A percentile compares a stretch with the other conserved stretches of the same genome.
Conservation (phyloP, 352 stramenopile species). For the Achlya hypogyna region DNA sequence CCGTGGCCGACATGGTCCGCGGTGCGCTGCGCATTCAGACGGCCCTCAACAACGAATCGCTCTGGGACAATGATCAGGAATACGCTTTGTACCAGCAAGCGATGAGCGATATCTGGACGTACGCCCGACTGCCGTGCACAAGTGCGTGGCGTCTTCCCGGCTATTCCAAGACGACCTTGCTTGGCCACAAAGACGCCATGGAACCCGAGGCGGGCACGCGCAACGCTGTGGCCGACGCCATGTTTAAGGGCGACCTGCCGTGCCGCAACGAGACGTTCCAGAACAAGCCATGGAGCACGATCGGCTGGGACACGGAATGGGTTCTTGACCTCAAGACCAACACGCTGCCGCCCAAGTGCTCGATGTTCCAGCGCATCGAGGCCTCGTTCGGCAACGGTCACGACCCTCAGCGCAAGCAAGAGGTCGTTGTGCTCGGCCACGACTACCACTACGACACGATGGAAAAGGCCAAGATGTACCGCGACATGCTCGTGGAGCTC, state of each 20-base stretch:
- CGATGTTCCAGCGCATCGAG: constrained; percentile 1
- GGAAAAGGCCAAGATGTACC: constrained; percentile 1
- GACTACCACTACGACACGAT: constrained; percentile 6
- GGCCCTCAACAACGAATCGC: not conserved
- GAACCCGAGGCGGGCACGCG: not conserved
- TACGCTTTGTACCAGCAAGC: not conserved
- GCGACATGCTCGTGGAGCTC: constrained; percentile 15
- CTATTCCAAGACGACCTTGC: not conserved
- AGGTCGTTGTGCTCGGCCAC: constrained; percentile 11
- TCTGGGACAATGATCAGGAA: constrained; percentile 8
- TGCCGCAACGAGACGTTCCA: constrained; percentile 6
- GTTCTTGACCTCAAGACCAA: not conserved
- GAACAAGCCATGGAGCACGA: constrained; percentile 10
- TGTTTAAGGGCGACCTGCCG: constrained; percentile 1
- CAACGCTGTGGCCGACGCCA: not conserved
- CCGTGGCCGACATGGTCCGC: constrained; percentile 5
- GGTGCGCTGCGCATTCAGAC: constrained; percentile 9
- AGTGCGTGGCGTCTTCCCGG: constrained; percentile 3
- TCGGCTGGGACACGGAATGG: constrained; percentile 17
- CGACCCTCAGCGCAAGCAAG: constrained; percentile 1
- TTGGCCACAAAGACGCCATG: not conserved
- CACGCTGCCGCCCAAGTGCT: not conserved
- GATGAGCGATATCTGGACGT: constrained; percentile 7
- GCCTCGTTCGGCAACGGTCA: not conserved
- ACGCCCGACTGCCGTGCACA: constrained; percentile 15